Conservation (phyloP, 208 protist genomes). For the Acanthamoeba culbertsoni region DNA sequence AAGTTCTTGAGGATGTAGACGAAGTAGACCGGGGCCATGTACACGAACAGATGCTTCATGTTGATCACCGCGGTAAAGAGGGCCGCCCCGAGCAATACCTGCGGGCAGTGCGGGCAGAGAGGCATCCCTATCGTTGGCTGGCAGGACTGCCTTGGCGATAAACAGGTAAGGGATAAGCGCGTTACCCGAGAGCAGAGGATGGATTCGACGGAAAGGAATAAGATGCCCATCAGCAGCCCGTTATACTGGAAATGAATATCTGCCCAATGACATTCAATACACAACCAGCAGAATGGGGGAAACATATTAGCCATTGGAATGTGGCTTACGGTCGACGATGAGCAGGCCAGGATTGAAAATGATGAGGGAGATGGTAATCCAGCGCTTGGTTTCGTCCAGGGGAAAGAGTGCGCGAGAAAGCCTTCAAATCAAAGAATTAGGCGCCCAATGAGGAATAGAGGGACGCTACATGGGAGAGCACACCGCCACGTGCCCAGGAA, state of each 20-base stretch:
- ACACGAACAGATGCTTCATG: slow-evolving; percentile 90
- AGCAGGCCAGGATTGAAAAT: slow-evolving; percentile 81
- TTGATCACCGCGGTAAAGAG: slow-evolving; percentile 84
- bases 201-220: slow-evolving; percentile 76
- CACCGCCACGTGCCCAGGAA: not conserved
- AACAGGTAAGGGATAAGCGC: not conserved
- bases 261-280: not conserved
- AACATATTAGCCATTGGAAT: not conserved
- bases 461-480: not conserved
- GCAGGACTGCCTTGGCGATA: not conserved
- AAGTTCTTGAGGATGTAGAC: slow-evolving; percentile 80
- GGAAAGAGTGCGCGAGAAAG: not conserved
- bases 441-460: not conserved
- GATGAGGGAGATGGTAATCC: slow-evolving; percentile 55
- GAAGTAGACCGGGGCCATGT: slow-evolving; percentile 83
- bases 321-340: slow-evolving; percentile 80
- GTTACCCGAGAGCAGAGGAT: not conserved
- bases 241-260: slow-evolving; percentile 94
- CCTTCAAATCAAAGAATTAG: not conserved
- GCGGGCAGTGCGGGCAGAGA: not conserved
- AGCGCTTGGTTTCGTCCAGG: not conserved
- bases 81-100: slow-evolving; percentile 74
- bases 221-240: slow-evolving; percentile 84
- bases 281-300: not conserved
- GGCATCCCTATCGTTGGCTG: too few relatives aligned